Percentiles rank a stretch among this genome's conserved stretches.
Conservation (phyloP, 1,139 yeast genomes). For the Taphrina wiesneri region DNA sequence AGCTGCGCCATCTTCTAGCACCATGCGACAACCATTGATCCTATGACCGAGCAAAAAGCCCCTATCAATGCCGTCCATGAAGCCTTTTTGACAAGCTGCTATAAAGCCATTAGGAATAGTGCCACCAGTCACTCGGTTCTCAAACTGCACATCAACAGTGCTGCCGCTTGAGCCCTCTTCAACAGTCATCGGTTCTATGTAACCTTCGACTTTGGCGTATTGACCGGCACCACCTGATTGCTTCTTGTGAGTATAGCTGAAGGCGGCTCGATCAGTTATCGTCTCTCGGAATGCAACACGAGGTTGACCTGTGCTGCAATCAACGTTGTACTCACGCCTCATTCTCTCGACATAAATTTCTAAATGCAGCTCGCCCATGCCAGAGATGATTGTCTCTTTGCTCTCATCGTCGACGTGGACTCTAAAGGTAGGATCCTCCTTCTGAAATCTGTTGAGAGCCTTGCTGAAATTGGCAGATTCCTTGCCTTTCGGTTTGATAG, state of each 20-base stretch:
- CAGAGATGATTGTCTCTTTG: constrained; percentile 93
- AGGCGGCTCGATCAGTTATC: constrained; percentile 67
- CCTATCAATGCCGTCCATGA: constrained; percentile 90
- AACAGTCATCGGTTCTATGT: constrained; percentile 59
- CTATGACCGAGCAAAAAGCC: constrained; percentile 96
- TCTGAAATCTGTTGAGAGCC: constrained; percentile 95
- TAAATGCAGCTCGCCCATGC: constrained; percentile 97
- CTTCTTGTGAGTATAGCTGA: constrained; percentile 93
- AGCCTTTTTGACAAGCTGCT: constrained; percentile 90
- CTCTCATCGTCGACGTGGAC: constrained; percentile 88
- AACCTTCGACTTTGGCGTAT: constrained; percentile 94
- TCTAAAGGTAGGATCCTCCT: constrained; percentile 97
- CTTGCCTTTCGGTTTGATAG: constrained; percentile 83
- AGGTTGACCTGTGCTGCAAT: constrained; percentile 93
- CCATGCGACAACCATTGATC: constrained; percentile 90
- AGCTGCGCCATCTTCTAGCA: constrained; percentile 93
- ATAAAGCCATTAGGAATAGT: constrained; percentile 93
- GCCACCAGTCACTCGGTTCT: constrained; percentile 92
- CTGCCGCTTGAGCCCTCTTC: constrained; percentile 47
- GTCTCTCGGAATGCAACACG: constrained; percentile 98
- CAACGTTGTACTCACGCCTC: constrained; percentile 95
- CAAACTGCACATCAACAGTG: constrained; percentile 62
- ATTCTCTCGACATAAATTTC: constrained; percentile 97
- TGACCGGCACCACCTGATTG: constrained; percentile 99
- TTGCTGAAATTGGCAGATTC: constrained; percentile 90